Evolutionary conservation across 2,329 filamentous ascomycete genomes (phyloP).

Genomic region (Westerdykella sp.): DNA sequence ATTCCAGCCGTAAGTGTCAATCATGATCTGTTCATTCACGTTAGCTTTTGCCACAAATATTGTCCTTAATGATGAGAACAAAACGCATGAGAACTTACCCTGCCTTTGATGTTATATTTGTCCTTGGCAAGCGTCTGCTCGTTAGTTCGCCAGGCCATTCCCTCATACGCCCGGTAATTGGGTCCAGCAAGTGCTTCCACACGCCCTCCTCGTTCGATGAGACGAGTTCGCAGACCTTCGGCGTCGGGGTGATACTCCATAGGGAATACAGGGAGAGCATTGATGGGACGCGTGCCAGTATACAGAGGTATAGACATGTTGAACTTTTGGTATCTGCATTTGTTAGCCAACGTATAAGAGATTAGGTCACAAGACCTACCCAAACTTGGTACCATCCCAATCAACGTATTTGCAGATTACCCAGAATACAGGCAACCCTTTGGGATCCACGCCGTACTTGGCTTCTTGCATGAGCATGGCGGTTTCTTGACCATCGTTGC

Average conservation of each 20-base stretch:
- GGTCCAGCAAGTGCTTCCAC: slow-evolving; percentile 45
- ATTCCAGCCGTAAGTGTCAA: slow-evolving; percentile 50
- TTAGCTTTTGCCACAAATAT: not conserved
- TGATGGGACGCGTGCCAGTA: slow-evolving; percentile 40
- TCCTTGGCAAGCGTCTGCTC: slow-evolving; percentile 28
- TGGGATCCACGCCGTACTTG: slow-evolving; percentile 28
- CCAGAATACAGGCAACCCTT: slow-evolving; percentile 35
- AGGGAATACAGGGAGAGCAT: slow-evolving; percentile 40
- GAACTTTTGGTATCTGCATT: slow-evolving; percentile 11
- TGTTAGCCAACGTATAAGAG: not conserved
- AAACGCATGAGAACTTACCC: slow-evolving; percentile 2
- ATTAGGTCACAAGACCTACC: slow-evolving; percentile 2
- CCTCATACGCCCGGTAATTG: slow-evolving; percentile 48
- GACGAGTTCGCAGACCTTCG: slow-evolving; percentile 32
- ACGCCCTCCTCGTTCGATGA: slow-evolving; percentile 43
- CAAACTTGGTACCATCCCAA: slow-evolving; percentile 35
- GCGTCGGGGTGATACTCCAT: slow-evolving; percentile 41
- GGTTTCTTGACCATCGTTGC: slow-evolving; percentile 36
- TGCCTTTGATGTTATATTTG: slow-evolving; percentile 42
- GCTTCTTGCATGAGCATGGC: slow-evolving; percentile 26
- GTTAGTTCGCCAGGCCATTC: slow-evolving; percentile 37
- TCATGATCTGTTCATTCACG: slow-evolving; percentile 38
- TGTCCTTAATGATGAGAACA: not conserved
- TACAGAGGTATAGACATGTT: slow-evolving; percentile 25
- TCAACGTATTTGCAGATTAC: slow-evolving; percentile 33